Percentiles rank a stretch among this genome's conserved stretches.
Evolutionary conservation across 805 yeast species (phyloP).

Genomic region (Groenewaldozyma salmanticensis): DNA sequence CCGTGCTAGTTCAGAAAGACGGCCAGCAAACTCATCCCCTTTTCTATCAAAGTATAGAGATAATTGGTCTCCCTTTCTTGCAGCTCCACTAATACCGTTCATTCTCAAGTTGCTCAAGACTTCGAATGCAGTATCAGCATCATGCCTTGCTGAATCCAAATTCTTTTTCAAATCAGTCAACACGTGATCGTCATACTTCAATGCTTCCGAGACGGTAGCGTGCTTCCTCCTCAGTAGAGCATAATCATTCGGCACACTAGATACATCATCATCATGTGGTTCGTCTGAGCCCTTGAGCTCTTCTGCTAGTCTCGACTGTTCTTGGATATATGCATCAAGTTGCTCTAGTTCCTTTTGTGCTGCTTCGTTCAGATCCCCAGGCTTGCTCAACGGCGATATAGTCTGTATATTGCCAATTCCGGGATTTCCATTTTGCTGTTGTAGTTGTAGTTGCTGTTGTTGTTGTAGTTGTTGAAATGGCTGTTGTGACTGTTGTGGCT

Average conservation of each 20-base stretch:
- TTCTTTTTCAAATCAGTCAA: slow-evolving; percentile 21
- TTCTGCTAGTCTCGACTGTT: slow-evolving; percentile 44
- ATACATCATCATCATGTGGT: slow-evolving; percentile 36
- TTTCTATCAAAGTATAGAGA: slow-evolving; percentile 42
- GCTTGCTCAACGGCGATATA: slow-evolving; percentile 47
- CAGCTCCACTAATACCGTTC: neutral
- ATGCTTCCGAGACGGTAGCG: slow-evolving; percentile 42
- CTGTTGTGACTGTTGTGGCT: neutral
- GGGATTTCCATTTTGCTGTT: neutral
- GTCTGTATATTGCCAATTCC: neutral
- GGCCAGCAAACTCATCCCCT: slow-evolving; percentile 33
- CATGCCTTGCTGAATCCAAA: slow-evolving; percentile 19
- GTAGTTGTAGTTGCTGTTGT: slow-evolving; percentile 6
- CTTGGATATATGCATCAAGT: slow-evolving; percentile 43
- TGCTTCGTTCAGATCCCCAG: slow-evolving; percentile 46
- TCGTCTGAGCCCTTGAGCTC: slow-evolving; percentile 34
- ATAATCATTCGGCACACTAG: slow-evolving; percentile 46
- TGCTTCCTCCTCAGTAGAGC: slow-evolving; percentile 41
- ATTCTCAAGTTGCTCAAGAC: slow-evolving; percentile 13
- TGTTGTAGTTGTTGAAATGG: slow-evolving; percentile 6
- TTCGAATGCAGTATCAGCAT: slow-evolving; percentile 23
- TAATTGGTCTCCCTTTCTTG: slow-evolving; percentile 33
- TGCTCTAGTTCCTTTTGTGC: slow-evolving; percentile 46
- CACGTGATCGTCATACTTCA: slow-evolving; percentile 35
- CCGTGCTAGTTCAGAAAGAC: slow-evolving; percentile 28